Evolutionary conservation across 176 grass and related monocot genomes (phyloP), one percentile per base, ranked within the genome.

Genomic region (Avena sativa): DNA sequence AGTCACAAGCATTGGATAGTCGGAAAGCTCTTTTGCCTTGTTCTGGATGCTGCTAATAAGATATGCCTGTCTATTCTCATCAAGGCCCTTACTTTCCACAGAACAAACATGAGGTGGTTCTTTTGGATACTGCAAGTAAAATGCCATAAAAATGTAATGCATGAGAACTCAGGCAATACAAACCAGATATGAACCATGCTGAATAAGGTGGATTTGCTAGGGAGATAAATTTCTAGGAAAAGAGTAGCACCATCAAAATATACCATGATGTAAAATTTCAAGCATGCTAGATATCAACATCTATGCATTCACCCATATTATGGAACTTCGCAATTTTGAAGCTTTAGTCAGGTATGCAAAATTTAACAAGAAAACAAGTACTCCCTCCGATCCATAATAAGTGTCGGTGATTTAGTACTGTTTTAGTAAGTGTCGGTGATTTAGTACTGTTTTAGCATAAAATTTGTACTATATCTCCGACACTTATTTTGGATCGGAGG

Each of bases 1-100:
- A 4, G 87, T 82, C 36, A 94, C 90, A 80, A 96, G 87, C 97
- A 98, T 96, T 67, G 86, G 86, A 78, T 88, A 93, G 78, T 83
- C 86, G 65, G 82, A 91, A 71, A 96, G 92, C 62, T 98, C 97
- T 57, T 84, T 65, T 79, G 97, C 90, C 90, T 96, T 98, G 60
- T 87, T 90, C 60, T 88, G 55, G 56, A 98, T 89, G 79, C 49
- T 76, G 52, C 49, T 78, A 72, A 94, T 85, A 87, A 98, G 80
- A 88, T 91, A 82, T 32, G 82, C 38, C 80, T 96, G 90, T 36
- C 97, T 90, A 91, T 62, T 85, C 55, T 88, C 93, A 91, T 96
- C 97, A 38, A 96, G 94, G 52, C 97, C 97, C 79, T 96, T 98
- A 44, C 81, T 91, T 80, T 98, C 97, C 40, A 94, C 49, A 57